Evolutionary conservation across 23 red algal species (phyloP), one percentile per base, ranked within the genome.

Genomic region (Cyanidiococcus yangmingshanensis): DNA sequence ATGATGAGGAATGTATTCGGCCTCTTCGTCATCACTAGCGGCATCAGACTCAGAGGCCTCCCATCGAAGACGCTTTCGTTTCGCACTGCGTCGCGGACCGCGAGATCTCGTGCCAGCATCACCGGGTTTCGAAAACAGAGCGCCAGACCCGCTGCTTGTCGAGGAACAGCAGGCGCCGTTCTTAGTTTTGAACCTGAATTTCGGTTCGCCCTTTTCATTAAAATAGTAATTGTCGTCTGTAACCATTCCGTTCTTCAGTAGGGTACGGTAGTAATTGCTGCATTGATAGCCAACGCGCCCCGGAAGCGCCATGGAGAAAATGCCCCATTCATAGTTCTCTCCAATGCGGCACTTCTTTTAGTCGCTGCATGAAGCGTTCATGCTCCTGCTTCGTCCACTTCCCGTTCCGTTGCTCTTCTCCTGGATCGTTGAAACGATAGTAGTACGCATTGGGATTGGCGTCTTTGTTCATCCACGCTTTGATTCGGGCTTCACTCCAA

Each of bases 161-260:
- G 45, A 54, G 12, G 45, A 15, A 27, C 33, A 77, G 7, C 67
- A 35, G 45, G 38, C 7, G 35, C 78, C 78, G 59, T 59, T n/a
- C 51, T 59, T 59, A 54, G 68, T 81, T 30, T 81, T 81, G 30
- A 81, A 81, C 32, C 68, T 37, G 27, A 81, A 81, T 41, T 81
- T 81, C 1, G 78, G 78, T 57, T 81, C 78, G 29, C 78, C 78
- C 68, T 81, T 81, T 1, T 67, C 38, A 41, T 81, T 71, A 41
- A 81, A 81, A n/a, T 81, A 81, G 68, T 84, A 84, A 40, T 84
- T 84, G 24, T 84, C 68, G 58, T 84, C 81, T 75, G 40, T 75
- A 0, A 84, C 36, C 1, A 38, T 57, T 1, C 81, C 81, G 32
- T 58, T 45, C 36, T 75, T 75, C 7, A 84, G 37, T 31, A 84